phyloP scores from a whole-genome alignment of 495 filamentous ascomycete genomes.

The Penicillium paxilli region DNA sequence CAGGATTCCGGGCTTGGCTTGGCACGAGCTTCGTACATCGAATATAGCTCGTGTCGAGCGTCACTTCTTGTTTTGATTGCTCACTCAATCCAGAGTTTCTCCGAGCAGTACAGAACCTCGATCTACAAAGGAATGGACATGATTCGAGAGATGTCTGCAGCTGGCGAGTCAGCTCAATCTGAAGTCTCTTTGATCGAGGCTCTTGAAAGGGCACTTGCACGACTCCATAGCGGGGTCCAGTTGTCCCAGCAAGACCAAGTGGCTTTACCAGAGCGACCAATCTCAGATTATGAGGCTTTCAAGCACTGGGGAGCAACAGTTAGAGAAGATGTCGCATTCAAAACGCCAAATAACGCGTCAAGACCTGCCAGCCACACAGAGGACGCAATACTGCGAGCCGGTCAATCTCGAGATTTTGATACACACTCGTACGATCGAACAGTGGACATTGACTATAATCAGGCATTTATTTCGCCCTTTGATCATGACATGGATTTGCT shows the following conservation, averaged over 20 bases:
- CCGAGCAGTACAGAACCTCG: constrained; percentile 16
- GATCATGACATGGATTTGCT: constrained; percentile 7
- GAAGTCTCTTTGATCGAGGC: constrained; percentile 36
- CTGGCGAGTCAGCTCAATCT: constrained; percentile 32
- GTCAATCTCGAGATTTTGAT: not conserved
- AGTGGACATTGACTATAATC: not conserved
- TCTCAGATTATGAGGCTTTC: constrained; percentile 27
- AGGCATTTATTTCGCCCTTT: not conserved
- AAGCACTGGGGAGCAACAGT: constrained; percentile 27
- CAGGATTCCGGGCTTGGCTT: constrained; percentile 28
- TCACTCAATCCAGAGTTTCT: constrained; percentile 26
- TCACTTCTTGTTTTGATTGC: constrained; percentile 36
- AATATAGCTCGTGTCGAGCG: constrained; percentile 39
- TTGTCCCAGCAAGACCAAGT: not conserved
- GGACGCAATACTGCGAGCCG: not conserved
- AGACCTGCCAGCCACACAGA: not conserved
- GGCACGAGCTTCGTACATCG: constrained; percentile 36
- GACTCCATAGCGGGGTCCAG: constrained; percentile 13
- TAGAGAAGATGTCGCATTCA: not conserved
- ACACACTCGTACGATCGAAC: not conserved
- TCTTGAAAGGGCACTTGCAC: constrained; percentile 29
- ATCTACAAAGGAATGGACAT: constrained; percentile 29
- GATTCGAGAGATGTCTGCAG: constrained; percentile 36
- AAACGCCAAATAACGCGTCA: not conserved
- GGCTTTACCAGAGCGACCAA: not conserved